Evolutionary conservation across 306 rosid species (phyloP).

Genomic region (Betula pendula): DNA sequence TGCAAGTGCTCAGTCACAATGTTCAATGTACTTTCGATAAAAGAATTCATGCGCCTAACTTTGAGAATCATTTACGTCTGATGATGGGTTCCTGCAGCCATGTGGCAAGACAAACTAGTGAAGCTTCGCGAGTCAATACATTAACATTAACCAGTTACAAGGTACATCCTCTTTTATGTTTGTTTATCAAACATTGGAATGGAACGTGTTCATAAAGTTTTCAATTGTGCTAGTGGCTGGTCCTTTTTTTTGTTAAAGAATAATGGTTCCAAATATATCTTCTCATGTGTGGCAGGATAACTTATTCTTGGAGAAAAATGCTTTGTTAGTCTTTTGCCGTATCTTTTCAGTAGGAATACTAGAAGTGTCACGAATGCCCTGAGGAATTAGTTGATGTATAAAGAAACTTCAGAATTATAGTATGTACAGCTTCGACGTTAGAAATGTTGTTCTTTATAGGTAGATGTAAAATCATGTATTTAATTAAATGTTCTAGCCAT

Average conservation of each 20-base stretch:
- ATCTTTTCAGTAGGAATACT: slow-evolving; percentile 35
- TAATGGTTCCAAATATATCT: slow-evolving; percentile 6
- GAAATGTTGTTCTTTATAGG: slow-evolving; percentile 27
- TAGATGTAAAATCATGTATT: slow-evolving; percentile 36
- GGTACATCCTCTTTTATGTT: slow-evolving; percentile 26
- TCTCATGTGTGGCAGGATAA: slow-evolving; percentile 29
- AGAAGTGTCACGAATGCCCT: slow-evolving; percentile 6
- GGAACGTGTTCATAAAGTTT: neutral
- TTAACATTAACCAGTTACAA: slow-evolving; percentile 43
- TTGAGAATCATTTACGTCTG: slow-evolving; percentile 21
- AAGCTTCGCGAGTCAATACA: slow-evolving; percentile 63
- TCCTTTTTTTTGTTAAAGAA: neutral
- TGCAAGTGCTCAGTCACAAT: neutral
- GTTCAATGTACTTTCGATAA: slow-evolving; percentile 10
- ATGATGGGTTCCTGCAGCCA: slow-evolving; percentile 59
- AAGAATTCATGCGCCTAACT: slow-evolving; percentile 11
- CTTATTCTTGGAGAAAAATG: slow-evolving; percentile 31
- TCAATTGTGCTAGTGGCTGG: neutral
- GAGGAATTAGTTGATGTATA: slow-evolving; percentile 24
- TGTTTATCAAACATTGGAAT: neutral
- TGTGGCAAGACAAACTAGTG: slow-evolving; percentile 77
- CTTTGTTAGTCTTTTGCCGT: slow-evolving; percentile 34
- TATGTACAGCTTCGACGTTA: slow-evolving; percentile 46
- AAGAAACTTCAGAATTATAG: slow-evolving; percentile 27
- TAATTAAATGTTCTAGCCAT: slow-evolving; percentile 20